Conservation (phyloP, 495 filamentous ascomycete genomes). For the Daldinia caldariorum region DNA sequence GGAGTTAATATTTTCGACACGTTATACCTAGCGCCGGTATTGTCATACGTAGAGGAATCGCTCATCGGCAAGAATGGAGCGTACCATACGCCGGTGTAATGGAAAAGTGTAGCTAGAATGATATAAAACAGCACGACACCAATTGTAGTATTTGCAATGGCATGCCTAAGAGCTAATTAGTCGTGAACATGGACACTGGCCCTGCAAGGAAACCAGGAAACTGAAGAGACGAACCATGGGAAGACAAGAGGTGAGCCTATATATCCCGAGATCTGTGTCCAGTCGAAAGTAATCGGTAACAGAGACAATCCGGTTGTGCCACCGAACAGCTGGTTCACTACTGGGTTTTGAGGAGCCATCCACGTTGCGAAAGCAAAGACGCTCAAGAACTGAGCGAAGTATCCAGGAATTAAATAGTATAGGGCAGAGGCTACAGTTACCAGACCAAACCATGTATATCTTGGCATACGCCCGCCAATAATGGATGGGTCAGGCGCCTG, state of each 20-base stretch:
- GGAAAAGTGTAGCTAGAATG: constrained; percentile 58
- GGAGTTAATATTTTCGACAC: constrained; percentile 62
- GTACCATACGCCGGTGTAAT: constrained; percentile 76
- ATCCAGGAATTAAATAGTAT: constrained; percentile 71
- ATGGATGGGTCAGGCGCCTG: constrained; percentile 57
- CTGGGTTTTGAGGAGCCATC: constrained; percentile 68
- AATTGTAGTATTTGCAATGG: constrained; percentile 69
- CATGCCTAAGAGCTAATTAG: constrained; percentile 51
- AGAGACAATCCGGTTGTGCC: constrained; percentile 69
- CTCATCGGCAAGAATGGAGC: constrained; percentile 66
- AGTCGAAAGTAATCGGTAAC: constrained; percentile 71
- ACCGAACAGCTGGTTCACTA: constrained; percentile 77
- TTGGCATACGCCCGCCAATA: constrained; percentile 65
- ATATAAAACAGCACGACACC: constrained; percentile 67
- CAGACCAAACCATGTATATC: constrained; percentile 67
- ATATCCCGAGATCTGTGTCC: constrained; percentile 70
- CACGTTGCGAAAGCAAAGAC: constrained; percentile 71
- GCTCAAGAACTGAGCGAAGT: constrained; percentile 65
- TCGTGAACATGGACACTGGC: neutral
- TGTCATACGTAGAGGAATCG: constrained; percentile 69
- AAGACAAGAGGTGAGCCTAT: constrained; percentile 66
- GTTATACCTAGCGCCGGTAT: constrained; percentile 66
- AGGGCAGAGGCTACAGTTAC: constrained; percentile 61
- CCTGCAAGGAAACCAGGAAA: neutral
- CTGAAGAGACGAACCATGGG: constrained; percentile 59